Evolutionary conservation across 805 yeast species (phyloP).

Genomic region (Saccharomycopsis sp.): DNA sequence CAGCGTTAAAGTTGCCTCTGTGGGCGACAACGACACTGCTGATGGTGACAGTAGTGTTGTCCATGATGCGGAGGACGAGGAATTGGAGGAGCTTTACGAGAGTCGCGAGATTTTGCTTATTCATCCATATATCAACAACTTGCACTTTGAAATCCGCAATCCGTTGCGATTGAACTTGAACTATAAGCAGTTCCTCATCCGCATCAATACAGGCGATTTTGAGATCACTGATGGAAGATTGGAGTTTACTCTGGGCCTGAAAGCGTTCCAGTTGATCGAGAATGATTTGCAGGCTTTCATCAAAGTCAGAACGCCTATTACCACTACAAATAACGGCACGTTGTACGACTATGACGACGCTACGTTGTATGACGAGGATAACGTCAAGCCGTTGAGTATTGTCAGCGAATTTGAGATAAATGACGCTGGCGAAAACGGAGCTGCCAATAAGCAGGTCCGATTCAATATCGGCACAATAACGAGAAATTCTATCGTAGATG

Average conservation of each 20-base stretch:
- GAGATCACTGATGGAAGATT: slow-evolving; percentile 29
- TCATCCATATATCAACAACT: slow-evolving; percentile 17
- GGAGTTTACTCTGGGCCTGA: slow-evolving; percentile 8
- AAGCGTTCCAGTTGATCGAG: slow-evolving; percentile 9
- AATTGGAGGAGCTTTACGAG: slow-evolving; percentile 20
- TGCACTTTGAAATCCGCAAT: slow-evolving; percentile 25
- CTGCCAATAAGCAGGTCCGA: slow-evolving; percentile 1
- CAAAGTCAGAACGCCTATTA: slow-evolving; percentile 8
- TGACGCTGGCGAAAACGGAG: neutral
- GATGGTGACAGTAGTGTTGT: neutral
- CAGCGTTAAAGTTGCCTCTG: neutral
- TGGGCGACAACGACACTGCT: neutral
- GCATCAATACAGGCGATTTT: slow-evolving; percentile 29
- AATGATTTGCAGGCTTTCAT: slow-evolving; percentile 13
- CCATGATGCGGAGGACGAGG: slow-evolving; percentile 1
- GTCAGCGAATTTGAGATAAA: neutral
- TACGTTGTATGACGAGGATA: slow-evolving; percentile 3
- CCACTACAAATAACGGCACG: neutral
- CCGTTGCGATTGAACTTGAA: slow-evolving; percentile 30
- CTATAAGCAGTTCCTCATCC: slow-evolving; percentile 26
- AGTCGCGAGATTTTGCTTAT: slow-evolving; percentile 12
- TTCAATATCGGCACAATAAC: slow-evolving; percentile 14
- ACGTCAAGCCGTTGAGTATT: slow-evolving; percentile 1
- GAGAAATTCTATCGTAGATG: slow-evolving; percentile 21
- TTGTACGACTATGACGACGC: slow-evolving; percentile 17